These are phyloP conservation scores for Hypoxylon trugodes DNA, from an alignment of 495 filamentous ascomycete genomes.

Conservation along the genomic window DNA sequence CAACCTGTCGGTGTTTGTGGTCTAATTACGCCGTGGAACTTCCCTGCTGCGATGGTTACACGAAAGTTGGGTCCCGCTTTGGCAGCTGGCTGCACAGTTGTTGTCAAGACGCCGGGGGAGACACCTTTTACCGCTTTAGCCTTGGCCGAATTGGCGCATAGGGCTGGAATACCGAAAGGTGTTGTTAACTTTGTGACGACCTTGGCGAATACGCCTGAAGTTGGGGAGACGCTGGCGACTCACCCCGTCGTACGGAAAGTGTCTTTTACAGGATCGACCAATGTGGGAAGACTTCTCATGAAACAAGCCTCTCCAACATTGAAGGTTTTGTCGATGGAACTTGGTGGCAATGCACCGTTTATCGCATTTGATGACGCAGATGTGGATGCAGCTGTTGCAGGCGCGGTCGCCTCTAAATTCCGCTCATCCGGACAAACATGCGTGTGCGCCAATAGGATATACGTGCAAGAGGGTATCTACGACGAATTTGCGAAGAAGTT, in stretches of 20 bases:
- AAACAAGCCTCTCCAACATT: conserved; percentile 80
- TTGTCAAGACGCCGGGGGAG: conserved; percentile 84
- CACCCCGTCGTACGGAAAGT: conserved; percentile 79
- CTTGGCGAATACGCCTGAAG: conserved; percentile 71
- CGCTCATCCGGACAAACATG: conserved; percentile 89
- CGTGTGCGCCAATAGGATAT: conserved; percentile 89
- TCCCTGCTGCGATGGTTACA: conserved; percentile 92
- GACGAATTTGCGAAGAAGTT: conserved; percentile 77
- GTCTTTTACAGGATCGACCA: conserved; percentile 88
- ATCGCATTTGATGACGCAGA: conserved; percentile 94
- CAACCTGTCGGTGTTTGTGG: conserved; percentile 94
- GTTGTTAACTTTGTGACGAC: conserved; percentile 85
- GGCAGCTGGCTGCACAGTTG: conserved; percentile 77
- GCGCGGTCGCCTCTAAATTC: conserved; percentile 83
- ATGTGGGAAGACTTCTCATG: conserved; percentile 88
- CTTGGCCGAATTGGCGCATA: conserved; percentile 79
- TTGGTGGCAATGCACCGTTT: conserved; percentile 92
- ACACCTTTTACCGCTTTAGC: conserved; percentile 87
- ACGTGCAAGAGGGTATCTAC: conserved; percentile 80
- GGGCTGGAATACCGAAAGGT: conserved; percentile 85
- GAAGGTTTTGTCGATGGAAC: conserved; percentile 87
- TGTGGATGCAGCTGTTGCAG: conserved; percentile 76
- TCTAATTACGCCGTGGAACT: conserved; percentile 97
- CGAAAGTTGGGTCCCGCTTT: conserved; percentile 87
- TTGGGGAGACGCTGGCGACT: conserved; percentile 77